Evolutionary conservation across 2,329 filamentous ascomycete species (phyloP).

Genomic region (Xylariales sp.): DNA sequence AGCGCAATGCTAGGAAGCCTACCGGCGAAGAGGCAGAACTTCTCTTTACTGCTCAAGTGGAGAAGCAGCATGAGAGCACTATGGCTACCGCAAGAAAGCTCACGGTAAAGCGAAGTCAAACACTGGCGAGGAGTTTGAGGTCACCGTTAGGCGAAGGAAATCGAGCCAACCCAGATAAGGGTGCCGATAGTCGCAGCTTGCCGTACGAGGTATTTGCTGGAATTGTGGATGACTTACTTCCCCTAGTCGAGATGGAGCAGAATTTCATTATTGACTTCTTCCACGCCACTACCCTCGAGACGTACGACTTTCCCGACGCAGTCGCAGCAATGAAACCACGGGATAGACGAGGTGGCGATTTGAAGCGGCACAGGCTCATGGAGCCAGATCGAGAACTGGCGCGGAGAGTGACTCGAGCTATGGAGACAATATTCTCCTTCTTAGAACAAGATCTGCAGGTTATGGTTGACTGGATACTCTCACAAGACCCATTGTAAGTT

Average conservation of each 20-base stretch:
- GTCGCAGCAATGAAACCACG: conserved; percentile 63
- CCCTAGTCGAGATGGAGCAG: conserved; percentile 85
- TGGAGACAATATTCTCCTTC: conserved; percentile 85
- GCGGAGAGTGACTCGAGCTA: conserved; percentile 76
- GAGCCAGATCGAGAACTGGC: conserved; percentile 86
- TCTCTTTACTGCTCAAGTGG: conserved; percentile 78
- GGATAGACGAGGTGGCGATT: conserved; percentile 65
- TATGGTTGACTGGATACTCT: conserved; percentile 79
- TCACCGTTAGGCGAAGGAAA: conserved; percentile 61
- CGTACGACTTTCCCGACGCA: conserved; percentile 77
- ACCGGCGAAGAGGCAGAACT: conserved; percentile 75
- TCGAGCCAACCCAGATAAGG: conserved; percentile 49
- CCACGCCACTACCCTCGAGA: conserved; percentile 82
- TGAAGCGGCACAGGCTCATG: conserved; percentile 71
- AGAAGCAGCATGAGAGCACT: conserved; percentile 78
- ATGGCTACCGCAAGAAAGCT: conserved; percentile 79
- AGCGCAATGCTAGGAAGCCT: conserved; percentile 69
- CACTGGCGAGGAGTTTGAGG: conserved; percentile 69
- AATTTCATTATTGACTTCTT: conserved; percentile 98
- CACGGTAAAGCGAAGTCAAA: conserved; percentile 92
- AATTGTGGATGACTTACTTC: conserved; percentile 76
- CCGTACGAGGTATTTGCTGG: conserved; percentile 79
- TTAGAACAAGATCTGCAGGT: conserved; percentile 73
- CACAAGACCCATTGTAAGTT: conserved; percentile 75
- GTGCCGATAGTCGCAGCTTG: conserved; percentile 60